Conservation (phyloP, 495 filamentous ascomycete genomes). For the Sabuloglossum arenarium region DNA sequence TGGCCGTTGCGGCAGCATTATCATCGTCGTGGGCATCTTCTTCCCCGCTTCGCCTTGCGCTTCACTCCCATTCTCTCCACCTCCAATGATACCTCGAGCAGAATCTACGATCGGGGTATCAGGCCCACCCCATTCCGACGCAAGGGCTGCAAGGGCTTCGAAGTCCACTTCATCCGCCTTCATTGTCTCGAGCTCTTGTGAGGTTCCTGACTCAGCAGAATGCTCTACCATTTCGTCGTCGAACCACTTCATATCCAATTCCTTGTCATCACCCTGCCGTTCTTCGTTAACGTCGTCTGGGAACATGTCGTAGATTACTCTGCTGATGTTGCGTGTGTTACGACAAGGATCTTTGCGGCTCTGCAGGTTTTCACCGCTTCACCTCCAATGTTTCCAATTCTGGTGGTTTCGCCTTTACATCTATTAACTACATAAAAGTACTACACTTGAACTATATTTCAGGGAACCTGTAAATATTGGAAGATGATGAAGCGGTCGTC, state of each 20-base stretch:
- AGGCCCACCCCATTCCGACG: neutral
- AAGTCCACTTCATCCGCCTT: neutral
- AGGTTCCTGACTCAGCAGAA: neutral
- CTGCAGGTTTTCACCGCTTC: too few relatives aligned
- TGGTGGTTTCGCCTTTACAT: too few relatives aligned
- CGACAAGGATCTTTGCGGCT: neutral
- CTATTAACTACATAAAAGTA: too few relatives aligned
- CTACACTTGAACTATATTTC: too few relatives aligned
- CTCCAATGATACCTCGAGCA: neutral
- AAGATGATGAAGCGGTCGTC: too few relatives aligned
- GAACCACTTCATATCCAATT: neutral
- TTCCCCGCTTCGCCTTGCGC: neutral
- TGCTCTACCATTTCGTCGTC: neutral
- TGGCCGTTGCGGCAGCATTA: neutral
- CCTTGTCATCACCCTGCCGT: neutral
- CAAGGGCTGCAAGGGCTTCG: neutral
- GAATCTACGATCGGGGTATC: neutral
- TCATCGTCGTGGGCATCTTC: neutral
- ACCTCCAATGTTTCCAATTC: too few relatives aligned
- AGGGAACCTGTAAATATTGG: too few relatives aligned
- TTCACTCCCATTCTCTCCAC: neutral
- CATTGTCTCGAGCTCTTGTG: neutral
- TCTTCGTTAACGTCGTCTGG: neutral
- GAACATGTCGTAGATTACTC: neutral
- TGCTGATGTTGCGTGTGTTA: neutral